Evolutionary conservation across 805 yeast genomes (phyloP).

Genomic region (Kuraishia ogatae): DNA sequence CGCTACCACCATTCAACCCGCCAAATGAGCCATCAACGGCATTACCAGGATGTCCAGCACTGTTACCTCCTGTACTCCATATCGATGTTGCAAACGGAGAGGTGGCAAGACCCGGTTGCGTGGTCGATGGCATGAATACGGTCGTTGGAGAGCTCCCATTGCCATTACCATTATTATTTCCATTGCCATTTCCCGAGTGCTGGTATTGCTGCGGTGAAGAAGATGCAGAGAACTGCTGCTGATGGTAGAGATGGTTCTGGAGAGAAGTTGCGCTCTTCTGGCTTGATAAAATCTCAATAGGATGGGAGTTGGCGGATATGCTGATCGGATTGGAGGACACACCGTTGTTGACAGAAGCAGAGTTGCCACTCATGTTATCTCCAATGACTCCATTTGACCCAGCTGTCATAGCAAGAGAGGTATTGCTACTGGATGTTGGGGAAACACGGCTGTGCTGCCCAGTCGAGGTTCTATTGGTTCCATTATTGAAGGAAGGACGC

Average conservation of each 20-base stretch:
- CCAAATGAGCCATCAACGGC: constrained; percentile 6
- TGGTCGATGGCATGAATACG: not conserved
- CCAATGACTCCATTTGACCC: not conserved
- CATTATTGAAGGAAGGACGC: not conserved
- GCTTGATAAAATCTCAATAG: not conserved
- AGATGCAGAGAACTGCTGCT: not conserved
- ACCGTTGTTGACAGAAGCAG: not conserved
- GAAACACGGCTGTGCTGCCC: not conserved
- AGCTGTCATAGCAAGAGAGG: not conserved
- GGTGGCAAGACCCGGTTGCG: constrained; percentile 1
- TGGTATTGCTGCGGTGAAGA: not conserved
- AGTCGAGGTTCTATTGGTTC: not conserved
- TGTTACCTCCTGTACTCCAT: constrained; percentile 3
- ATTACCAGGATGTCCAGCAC: constrained; percentile 3
- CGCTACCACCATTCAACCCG: constrained; percentile 8
- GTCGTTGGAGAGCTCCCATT: not conserved
- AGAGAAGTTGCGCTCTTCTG: not conserved
- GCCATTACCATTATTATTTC: not conserved
- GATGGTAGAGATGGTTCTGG: not conserved
- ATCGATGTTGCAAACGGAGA: constrained; percentile 5
- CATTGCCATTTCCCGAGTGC: not conserved
- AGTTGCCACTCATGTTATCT: not conserved
- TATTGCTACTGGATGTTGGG: not conserved
- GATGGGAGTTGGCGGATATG: not conserved
- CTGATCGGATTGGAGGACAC: not conserved